Evolutionary conservation across 2,329 filamentous ascomycete genomes (phyloP).

Genomic region (Metarhizium rileyi): DNA sequence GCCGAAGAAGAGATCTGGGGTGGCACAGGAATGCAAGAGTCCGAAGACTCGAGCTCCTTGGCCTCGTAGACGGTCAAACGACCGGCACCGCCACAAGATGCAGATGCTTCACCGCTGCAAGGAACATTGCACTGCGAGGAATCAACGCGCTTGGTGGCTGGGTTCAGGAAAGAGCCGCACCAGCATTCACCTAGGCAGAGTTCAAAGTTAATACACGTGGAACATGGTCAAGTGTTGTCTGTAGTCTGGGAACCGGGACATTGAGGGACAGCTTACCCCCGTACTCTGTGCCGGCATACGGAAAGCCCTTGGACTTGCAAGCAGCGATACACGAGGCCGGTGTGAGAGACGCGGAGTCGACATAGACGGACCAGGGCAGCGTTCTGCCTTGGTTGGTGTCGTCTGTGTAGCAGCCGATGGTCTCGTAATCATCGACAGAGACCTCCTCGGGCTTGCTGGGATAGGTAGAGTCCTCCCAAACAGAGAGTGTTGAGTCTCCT

Average conservation of each 20-base stretch:
- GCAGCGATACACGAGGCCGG: conserved; percentile 31
- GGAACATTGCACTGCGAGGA: conserved; percentile 35
- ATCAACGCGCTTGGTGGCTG: conserved; percentile 28
- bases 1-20: neutral
- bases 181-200: conserved; percentile 28
- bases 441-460: conserved; percentile 32
- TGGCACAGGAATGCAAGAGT: conserved; percentile 29
- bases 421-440: conserved; percentile 42
- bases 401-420: conserved; percentile 53
- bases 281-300: conserved; percentile 39
- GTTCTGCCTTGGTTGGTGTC: conserved; percentile 30
- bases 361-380: conserved; percentile 31
- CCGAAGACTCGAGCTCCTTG: conserved; percentile 35
- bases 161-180: conserved; percentile 43
- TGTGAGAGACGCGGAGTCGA: conserved; percentile 29
- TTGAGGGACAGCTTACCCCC: conserved; percentile 20
- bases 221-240: too few relatives aligned
- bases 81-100: conserved; percentile 33
- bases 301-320: conserved; percentile 35
- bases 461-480: conserved; percentile 41
- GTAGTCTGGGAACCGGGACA: too few relatives aligned
- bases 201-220: too few relatives aligned
- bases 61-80: conserved; percentile 38
- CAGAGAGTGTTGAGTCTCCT: conserved; percentile 34
- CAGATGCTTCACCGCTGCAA: conserved; percentile 37